Percentiles rank a stretch among this genome's conserved stretches.
phyloP scores from a whole-genome alignment of 2,329 filamentous ascomycete genomes.

The Xylaria hypoxylon region DNA sequence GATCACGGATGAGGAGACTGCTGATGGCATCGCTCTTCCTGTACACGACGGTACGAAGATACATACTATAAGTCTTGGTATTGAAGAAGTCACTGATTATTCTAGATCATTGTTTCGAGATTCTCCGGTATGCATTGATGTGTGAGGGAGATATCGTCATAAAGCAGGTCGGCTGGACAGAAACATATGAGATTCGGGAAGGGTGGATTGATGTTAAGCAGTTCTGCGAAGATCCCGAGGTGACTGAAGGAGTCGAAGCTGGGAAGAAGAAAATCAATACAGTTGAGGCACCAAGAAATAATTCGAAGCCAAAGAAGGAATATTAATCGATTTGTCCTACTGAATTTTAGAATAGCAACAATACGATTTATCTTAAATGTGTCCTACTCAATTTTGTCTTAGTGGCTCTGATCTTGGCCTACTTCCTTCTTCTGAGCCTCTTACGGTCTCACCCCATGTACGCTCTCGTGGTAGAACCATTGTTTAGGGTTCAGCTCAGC shows the following conservation, averaged over 20 bases:
- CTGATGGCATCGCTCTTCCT: constrained; percentile 6
- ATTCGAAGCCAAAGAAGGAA: not conserved
- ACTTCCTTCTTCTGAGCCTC: no score
- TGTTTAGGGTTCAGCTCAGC: no score
- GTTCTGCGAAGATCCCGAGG: constrained; percentile 11
- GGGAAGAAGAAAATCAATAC: not conserved
- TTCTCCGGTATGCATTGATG: constrained; percentile 9
- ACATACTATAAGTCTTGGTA: not conserved
- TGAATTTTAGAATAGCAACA: not conserved
- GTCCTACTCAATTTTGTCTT: no score
- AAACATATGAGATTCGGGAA: constrained; percentile 1
- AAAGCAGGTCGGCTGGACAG: constrained; percentile 15
- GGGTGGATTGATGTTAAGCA: constrained; percentile 10
- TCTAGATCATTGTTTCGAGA: constrained; percentile 8
- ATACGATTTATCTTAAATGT: not conserved
- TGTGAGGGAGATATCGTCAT: constrained; percentile 9
- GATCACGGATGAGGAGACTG: constrained; percentile 13
- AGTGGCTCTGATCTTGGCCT: no score
- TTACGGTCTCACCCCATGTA: no score
- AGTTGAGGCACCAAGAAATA: not conserved
- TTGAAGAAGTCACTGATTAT: not conserved
- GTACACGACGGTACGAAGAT: constrained; percentile 2
- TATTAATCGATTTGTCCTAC: not conserved
- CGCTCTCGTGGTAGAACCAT: no score
- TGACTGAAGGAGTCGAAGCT: constrained; percentile 5